Evolutionary conservation across 441 rosid species (phyloP).

Genomic region (Euphorbia neoarborescens): DNA sequence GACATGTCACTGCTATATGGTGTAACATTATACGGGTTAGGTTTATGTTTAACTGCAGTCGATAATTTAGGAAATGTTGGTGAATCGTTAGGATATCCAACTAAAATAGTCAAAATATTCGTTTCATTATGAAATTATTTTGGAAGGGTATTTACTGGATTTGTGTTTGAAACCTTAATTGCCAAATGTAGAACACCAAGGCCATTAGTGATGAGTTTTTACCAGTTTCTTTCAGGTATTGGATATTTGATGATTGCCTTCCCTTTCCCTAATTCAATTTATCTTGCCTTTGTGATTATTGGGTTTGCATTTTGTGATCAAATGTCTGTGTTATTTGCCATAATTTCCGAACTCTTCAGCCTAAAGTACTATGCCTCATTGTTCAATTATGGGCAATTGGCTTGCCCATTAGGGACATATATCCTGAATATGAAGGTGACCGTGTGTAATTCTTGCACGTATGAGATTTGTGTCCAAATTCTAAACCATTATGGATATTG

Average conservation of each 20-base stretch:
- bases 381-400: slow-evolving; percentile 81
- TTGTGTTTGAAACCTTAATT: slow-evolving; percentile 57
- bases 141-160: slow-evolving; percentile 74
- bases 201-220: slow-evolving; percentile 63
- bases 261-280: slow-evolving; percentile 60
- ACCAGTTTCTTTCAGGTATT: slow-evolving; percentile 47
- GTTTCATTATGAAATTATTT: slow-evolving; percentile 85
- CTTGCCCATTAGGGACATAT: slow-evolving; percentile 73
- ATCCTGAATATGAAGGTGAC: slow-evolving; percentile 63
- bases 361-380: slow-evolving; percentile 76
- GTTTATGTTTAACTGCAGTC: slow-evolving; percentile 62
- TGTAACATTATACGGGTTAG: slow-evolving; percentile 63
- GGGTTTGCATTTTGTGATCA: slow-evolving; percentile 84
- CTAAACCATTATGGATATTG: not conserved
- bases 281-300: slow-evolving; percentile 60
- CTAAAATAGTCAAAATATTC: slow-evolving; percentile 45
- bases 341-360: slow-evolving; percentile 78
- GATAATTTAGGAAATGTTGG: slow-evolving; percentile 89
- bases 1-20: slow-evolving; percentile 60
- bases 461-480: no score
- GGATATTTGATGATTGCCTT: slow-evolving; percentile 71
- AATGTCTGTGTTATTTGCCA: slow-evolving; percentile 57
- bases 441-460: no score
- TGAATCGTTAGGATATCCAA: slow-evolving; percentile 70
- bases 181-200: slow-evolving; percentile 51